Base-by-base conservation (phyloP, 306 rosid genomes). In the Senna siamea region DNA sequence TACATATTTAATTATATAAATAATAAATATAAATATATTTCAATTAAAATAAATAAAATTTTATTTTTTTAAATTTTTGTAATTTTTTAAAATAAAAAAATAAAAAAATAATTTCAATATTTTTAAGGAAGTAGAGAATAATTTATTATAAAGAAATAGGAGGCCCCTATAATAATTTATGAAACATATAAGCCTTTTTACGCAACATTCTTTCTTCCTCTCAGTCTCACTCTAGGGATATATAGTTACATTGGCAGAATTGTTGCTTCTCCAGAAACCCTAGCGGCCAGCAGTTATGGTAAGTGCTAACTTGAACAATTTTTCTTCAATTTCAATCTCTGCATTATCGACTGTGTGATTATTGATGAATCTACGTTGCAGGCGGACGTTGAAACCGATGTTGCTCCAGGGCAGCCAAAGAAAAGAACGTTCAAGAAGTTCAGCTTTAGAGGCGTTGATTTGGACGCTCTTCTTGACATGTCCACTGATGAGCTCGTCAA, bases 351-450 rank as follows among this genome's bases (percentile, higher is more conserved):
- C 15, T 32, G n/a, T n/a, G n/a, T n/a, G n/a, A n/a, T n/a, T n/a
- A n/a, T 12, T 15, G 22, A 32, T 7, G 44, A 59, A 59, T 59
- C 13, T 59, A 0, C 43, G 15, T 30, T 32, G 19, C 9, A 59
- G 65, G 65, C 89, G 63, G 89, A 85, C 6, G 85, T 83, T 78
- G 92, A 78, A 51, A 20, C 78, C 6, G 87, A 87, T 18, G 89
- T 82, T 2, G 81, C 69, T 2, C 78, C 84, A 15, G 85, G 87
- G 5, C 76, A 38, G 40, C 92, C 92, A 2, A 91, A 91, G 92
- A 91, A 91, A 88, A 89, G 97, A 37, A 91, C 97, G 18, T 91
- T 91, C 59, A 89, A 87, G 89, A 91, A 91, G 85, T 91, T 91
- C 84, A 91, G 95, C 78, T 89, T 91, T 80, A 73, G 83, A 34